These are phyloP conservation scores for Fusarium mangiferae DNA, from an alignment of 2,329 filamentous ascomycete genomes.

Conservation along the genomic window DNA sequence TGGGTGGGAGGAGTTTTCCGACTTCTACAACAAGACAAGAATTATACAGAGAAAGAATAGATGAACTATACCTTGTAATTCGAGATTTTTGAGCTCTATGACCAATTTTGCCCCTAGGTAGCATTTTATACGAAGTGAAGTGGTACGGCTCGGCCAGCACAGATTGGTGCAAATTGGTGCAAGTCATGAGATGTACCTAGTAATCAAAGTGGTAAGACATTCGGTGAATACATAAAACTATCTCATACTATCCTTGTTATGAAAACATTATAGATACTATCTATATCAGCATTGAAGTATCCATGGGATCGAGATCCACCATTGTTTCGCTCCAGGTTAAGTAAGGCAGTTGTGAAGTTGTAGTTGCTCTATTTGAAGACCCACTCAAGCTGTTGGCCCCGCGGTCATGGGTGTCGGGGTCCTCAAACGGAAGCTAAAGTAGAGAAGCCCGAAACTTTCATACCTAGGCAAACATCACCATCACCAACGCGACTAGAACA, in stretches of 20 bases:
- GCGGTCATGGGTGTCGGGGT: neutral
- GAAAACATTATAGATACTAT: neutral
- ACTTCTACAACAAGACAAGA: neutral
- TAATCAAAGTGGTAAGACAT: neutral
- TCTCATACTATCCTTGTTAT: neutral
- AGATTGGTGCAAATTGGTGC: neutral
- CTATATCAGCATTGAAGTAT: neutral
- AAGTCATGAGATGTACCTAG: neutral
- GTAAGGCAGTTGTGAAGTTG: neutral
- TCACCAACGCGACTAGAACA: neutral
- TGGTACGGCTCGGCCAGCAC: neutral
- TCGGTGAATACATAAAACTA: neutral
- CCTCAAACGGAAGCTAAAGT: slow-evolving; percentile 11
- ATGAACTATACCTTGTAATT: neutral
- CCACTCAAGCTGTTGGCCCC: slow-evolving; percentile 13
- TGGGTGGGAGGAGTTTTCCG: neutral
- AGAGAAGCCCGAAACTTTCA: slow-evolving; percentile 2
- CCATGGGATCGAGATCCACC: neutral
- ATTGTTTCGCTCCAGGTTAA: neutral
- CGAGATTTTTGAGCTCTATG: neutral
- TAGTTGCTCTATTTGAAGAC: neutral
- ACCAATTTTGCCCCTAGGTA: neutral
- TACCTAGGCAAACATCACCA: slow-evolving; percentile 1
- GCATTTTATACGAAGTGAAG: neutral
- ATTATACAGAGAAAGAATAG: neutral